phyloP scores from a whole-genome alignment of 768 basidiomycete species.

The Auricularia sp. region DNA sequence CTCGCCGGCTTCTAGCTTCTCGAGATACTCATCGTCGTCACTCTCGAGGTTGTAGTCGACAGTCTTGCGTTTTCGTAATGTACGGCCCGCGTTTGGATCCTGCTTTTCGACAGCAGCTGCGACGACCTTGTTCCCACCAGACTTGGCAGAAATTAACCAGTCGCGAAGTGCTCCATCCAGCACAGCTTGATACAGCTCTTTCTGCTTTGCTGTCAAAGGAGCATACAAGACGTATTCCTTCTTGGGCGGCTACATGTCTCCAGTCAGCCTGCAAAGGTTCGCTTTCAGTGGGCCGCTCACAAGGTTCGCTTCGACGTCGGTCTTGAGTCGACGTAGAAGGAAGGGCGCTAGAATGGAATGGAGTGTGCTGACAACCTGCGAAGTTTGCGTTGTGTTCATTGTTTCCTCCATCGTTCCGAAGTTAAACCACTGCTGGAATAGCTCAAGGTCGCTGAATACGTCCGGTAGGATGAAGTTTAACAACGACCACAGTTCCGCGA shows the following conservation, averaged over 20 bases:
- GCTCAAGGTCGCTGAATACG: slow-evolving; percentile 80
- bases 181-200: slow-evolving; percentile 76
- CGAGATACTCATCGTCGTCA: slow-evolving; percentile 59
- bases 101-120: slow-evolving; percentile 16
- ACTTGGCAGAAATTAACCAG: slow-evolving; percentile 40
- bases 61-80: slow-evolving; percentile 22
- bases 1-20: slow-evolving; percentile 42
- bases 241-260: slow-evolving; percentile 37
- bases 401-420: slow-evolving; percentile 51
- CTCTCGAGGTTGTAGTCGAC: slow-evolving; percentile 45
- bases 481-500: slow-evolving; percentile 88
- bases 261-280: background rate
- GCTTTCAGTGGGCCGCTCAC: slow-evolving; percentile 5
- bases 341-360: slow-evolving; percentile 94
- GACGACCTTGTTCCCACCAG: slow-evolving; percentile 19
- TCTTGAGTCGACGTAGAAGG: slow-evolving; percentile 83
- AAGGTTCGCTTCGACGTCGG: slow-evolving; percentile 68
- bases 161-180: slow-evolving; percentile 58
- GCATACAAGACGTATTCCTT: slow-evolving; percentile 94
- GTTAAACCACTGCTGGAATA: slow-evolving; percentile 89
- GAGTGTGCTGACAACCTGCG: slow-evolving; percentile 63
- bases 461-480: slow-evolving; percentile 94
- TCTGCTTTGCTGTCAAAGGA: slow-evolving; percentile 72
- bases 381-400: slow-evolving; percentile 48
- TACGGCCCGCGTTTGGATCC: slow-evolving; percentile 21